Percentiles rank a stretch among this genome's conserved stretches.
phyloP scores from a whole-genome alignment of 345 rosid species.

The Salix koriyanagi region DNA sequence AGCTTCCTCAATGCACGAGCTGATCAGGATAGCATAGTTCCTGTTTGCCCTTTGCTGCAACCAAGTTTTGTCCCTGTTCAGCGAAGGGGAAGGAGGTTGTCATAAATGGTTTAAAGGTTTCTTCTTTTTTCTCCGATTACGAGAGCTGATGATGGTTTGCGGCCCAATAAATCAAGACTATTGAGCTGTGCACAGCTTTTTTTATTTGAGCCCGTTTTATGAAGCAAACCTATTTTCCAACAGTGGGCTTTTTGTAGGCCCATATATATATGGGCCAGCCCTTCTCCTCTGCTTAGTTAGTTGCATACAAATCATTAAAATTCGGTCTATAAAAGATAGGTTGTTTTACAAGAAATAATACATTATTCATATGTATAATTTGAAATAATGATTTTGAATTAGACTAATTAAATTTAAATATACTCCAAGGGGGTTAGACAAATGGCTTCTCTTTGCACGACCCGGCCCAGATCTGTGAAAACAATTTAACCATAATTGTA shows the following conservation, averaged over 20 bases:
- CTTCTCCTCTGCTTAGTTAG: not conserved
- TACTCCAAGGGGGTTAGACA: too few species aligned
- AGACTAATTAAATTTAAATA: too few species aligned
- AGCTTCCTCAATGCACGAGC: constrained; percentile 4
- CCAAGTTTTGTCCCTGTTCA: not conserved
- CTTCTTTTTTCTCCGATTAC: not conserved
- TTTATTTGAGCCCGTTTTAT: not conserved
- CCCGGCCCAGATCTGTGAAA: too few species aligned
- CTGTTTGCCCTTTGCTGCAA: not conserved
- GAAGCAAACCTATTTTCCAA: not conserved
- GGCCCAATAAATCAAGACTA: not conserved
- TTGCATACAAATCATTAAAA: not conserved
- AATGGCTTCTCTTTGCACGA: too few species aligned
- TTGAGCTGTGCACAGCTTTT: not conserved
- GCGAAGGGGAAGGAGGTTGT: not conserved
- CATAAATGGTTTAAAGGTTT: not conserved
- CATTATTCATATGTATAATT: too few species aligned
- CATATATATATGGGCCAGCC: not conserved
- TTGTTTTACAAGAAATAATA: too few species aligned
- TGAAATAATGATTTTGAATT: too few species aligned
- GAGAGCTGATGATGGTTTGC: not conserved
- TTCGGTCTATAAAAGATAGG: too few species aligned
- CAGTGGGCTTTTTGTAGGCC: not conserved
- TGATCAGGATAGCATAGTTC: not conserved
- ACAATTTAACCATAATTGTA: too few species aligned